Evolutionary conservation across 148 eudicot species (phyloP), one percentile per base, ranked within the genome.

Genomic region (Cornus controversa): DNA sequence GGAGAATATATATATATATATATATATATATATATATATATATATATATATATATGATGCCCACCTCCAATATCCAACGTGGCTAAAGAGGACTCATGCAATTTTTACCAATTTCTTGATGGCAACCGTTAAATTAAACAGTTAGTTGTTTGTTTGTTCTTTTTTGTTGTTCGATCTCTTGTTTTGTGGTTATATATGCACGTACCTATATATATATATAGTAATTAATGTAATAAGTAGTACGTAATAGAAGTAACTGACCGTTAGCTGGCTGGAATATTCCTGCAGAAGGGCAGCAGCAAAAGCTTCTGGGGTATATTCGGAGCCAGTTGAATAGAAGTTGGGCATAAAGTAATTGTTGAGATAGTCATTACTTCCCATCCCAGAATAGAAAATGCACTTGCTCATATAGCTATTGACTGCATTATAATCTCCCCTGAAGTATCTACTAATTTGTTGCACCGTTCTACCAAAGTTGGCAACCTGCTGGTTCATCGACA

Each of bases 311-410:
- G 97, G 91, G 37, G 95, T 87, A 75, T 65, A 94, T 25, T 77
- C 87, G 20, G 88, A 66, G 13, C 77, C n/a, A 71, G 96, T 91
- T 24, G 87, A 54, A 72, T 90, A 94, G 70, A 62, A 86, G 40
- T 79, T 31, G 1, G 89, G 75, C 98, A 92, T 92, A 87, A 94
- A 94, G 76, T 92, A 94, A 69, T 94, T 94, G 87, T 94, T 94
- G 47, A 94, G 92, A 79, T 94, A 94, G 82, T 94, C 98, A 47
- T 94, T 94, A 79, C 98, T 94, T 70, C 98, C 98, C 79, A 94
- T 54, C 69, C 97, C 97, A 0, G 89, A 80, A 71, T 81, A 91
- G 60, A 92, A 70, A 2, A 94, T 85, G 88, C 95, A 92, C 58
- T 86, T 90, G 85, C 85, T 89, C 4, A 94, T 80, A 78, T 94